These are phyloP conservation scores for Alternaria viburni DNA, from an alignment of 2,329 filamentous ascomycete species.

Conservation along the genomic window DNA sequence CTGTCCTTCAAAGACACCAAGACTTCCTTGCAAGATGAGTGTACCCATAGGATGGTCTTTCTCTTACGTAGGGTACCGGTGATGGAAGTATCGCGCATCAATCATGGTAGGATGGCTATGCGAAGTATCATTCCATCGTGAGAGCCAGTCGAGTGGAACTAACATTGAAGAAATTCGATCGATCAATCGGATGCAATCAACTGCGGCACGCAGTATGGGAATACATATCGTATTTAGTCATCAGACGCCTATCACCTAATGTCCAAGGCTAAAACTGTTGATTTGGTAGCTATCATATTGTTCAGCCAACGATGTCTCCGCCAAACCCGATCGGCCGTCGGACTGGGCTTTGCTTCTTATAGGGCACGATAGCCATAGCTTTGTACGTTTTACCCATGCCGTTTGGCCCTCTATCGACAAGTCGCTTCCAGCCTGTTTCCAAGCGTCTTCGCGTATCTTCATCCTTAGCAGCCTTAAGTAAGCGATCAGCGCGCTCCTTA, in stretches of 20 bases:
- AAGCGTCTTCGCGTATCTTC: conserved; percentile 57
- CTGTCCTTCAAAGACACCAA: background rate
- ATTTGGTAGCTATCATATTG: background rate
- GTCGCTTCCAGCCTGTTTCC: conserved; percentile 75
- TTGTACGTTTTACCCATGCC: conserved; percentile 98
- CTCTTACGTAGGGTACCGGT: background rate
- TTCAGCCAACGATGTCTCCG: conserved; percentile 58
- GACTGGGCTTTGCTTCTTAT: conserved; percentile 64
- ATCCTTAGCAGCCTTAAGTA: conserved; percentile 47
- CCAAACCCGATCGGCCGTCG: conserved; percentile 91
- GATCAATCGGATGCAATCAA: background rate
- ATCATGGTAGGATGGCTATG: background rate
- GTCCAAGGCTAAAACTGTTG: background rate
- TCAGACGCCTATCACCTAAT: background rate
- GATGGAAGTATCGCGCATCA: background rate
- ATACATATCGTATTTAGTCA: background rate
- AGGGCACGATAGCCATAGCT: conserved; percentile 84
- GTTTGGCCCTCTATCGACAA: conserved; percentile 80
- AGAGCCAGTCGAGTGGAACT: background rate
- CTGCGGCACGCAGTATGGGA: background rate
- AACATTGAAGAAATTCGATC: background rate
- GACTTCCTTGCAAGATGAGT: background rate
- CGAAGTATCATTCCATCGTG: background rate
- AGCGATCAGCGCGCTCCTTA: conserved; percentile 47
- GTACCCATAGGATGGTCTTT: background rate